phyloP scores from a whole-genome alignment of 2,329 filamentous ascomycete species.

The Cladorrhinum sp. region DNA sequence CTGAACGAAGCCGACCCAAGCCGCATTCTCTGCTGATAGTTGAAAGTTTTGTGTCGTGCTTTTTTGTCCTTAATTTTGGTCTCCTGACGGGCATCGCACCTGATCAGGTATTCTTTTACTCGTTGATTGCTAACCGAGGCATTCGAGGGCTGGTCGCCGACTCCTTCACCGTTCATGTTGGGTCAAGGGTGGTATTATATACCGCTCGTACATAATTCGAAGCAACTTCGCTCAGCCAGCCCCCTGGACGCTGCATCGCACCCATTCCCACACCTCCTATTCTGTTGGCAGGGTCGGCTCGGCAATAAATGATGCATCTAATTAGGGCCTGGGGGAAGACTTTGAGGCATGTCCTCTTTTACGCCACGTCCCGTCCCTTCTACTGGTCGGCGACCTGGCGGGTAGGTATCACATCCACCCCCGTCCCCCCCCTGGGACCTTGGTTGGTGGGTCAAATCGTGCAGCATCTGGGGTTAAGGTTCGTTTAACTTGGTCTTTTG shows the following conservation, averaged over 20 bases:
- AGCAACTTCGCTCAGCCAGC: constrained; percentile 1
- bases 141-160: constrained; percentile 1
- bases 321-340: not conserved
- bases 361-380: not conserved
- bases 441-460: not conserved
- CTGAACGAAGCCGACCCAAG: not conserved
- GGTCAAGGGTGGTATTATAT: constrained; percentile 5
- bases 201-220: constrained; percentile 2
- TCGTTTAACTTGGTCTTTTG: not conserved
- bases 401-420: not conserved
- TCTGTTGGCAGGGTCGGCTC: not conserved
- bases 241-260: constrained; percentile 3
- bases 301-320: not conserved
- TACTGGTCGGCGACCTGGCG: constrained; percentile 1
- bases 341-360: not conserved
- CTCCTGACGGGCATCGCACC: not conserved
- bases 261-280: not conserved
- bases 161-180: constrained; percentile 2
- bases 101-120: not conserved
- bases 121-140: not conserved
- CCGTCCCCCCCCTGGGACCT: not conserved
- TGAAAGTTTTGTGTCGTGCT: constrained; percentile 1
- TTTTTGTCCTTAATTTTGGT: not conserved
- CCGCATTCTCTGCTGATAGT: not conserved
- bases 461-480: not conserved